Conservation (phyloP, 1,284 basidiomycete genomes). For the Sphagnurus paluster region DNA sequence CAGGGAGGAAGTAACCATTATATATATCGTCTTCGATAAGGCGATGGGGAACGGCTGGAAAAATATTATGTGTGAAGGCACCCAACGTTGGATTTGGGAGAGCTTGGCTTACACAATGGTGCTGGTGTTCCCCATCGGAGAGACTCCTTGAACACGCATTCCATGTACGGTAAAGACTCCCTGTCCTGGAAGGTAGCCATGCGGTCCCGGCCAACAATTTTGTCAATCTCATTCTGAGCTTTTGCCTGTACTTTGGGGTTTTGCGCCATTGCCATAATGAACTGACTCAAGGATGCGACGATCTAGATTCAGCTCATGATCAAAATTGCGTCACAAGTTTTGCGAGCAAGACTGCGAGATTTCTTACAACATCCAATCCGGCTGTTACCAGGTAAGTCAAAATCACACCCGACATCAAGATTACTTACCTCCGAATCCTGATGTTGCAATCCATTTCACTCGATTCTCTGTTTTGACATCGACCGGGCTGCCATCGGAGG, state of each 20-base stretch:
- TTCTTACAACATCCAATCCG: conserved; percentile 19
- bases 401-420: not conserved
- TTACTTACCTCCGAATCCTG: conserved; percentile 17
- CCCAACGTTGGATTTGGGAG: not conserved
- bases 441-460: conserved; percentile 21
- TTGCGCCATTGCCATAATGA: conserved; percentile 18
- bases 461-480: conserved; percentile 18
- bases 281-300: conserved; percentile 18
- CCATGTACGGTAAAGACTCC: conserved; percentile 15
- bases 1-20: conserved; percentile 10
- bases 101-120: conserved; percentile 14
- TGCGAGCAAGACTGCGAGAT: not conserved
- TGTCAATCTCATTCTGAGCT: conserved; percentile 19
- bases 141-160: conserved; percentile 20
- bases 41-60: conserved; percentile 15
- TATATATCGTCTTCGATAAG: conserved; percentile 16
- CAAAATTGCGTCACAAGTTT: not conserved
- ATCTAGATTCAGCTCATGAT: conserved; percentile 1
- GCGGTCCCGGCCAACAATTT: conserved; percentile 16
- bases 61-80: not conserved
- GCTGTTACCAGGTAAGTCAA: conserved; percentile 7
- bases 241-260: conserved; percentile 14
- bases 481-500: conserved; percentile 16
- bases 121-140: conserved; percentile 19
- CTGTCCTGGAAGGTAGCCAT: conserved; percentile 16